Percentiles rank a stretch among this genome's conserved stretches.
Conservation (phyloP, 2,329 filamentous ascomycete species). For the Phaeomoniella chlamydospora region DNA sequence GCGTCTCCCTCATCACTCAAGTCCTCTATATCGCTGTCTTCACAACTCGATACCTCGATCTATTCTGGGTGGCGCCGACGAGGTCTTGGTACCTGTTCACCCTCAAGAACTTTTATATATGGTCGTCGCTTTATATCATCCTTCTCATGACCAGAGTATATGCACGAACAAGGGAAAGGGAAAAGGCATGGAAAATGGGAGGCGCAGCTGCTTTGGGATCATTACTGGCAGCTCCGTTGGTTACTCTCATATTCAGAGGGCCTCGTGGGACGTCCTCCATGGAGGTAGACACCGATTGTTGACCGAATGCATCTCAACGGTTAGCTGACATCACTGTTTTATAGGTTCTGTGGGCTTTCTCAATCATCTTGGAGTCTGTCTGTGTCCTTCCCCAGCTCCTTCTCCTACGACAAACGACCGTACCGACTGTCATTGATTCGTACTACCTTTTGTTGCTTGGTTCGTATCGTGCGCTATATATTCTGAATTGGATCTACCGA, state of each 20-base stretch:
- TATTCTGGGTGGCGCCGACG: conserved; percentile 40
- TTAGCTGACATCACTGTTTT: conserved; percentile 7
- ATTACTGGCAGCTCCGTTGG: conserved; percentile 54
- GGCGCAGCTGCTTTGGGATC: conserved; percentile 53
- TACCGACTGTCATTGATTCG: conserved; percentile 93
- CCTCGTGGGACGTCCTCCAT: conserved; percentile 25
- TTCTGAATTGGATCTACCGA: conserved; percentile 78
- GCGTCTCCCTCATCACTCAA: conserved; percentile 81
- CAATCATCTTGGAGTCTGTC: conserved; percentile 79
- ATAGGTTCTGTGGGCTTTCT: conserved; percentile 75
- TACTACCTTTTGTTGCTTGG: conserved; percentile 84
- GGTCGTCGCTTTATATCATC: conserved; percentile 73
- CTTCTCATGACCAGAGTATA: conserved; percentile 76
- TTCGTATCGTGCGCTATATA: conserved; percentile 76
- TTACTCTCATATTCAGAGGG: conserved; percentile 54
- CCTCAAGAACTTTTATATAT: conserved; percentile 82
- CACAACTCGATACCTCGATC: conserved; percentile 70
- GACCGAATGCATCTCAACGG: neutral
- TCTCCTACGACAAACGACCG: conserved; percentile 82
- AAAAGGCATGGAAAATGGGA: conserved; percentile 87
- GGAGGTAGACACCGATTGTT: conserved; percentile 17
- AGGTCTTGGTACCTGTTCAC: conserved; percentile 52
- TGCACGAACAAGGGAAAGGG: conserved; percentile 74
- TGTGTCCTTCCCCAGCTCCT: conserved; percentile 84
- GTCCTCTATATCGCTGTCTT: conserved; percentile 78